Conservation (phyloP, 345 rosid genomes). For the Arabis alpina region DNA sequence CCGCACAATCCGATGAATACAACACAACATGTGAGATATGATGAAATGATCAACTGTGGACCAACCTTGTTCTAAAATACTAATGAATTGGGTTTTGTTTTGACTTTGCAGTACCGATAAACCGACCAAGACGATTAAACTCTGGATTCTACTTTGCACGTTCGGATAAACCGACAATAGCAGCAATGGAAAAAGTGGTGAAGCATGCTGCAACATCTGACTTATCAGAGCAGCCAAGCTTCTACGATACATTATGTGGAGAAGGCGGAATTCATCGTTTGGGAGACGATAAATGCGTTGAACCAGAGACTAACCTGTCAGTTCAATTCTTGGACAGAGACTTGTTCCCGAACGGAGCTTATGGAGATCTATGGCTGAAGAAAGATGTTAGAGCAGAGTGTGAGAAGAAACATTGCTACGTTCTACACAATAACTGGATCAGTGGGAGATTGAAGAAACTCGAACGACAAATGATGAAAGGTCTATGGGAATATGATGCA, state of each 20-base stretch:
- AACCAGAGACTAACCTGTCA: constrained; percentile 69
- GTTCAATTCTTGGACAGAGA: constrained; percentile 78
- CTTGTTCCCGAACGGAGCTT: constrained; percentile 93
- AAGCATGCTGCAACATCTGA: constrained; percentile 78
- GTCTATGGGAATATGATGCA: constrained; percentile 81
- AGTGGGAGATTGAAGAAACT: constrained; percentile 86
- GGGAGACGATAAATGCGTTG: constrained; percentile 64
- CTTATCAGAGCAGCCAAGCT: constrained; percentile 92
- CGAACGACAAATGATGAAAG: constrained; percentile 70
- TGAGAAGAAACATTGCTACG: constrained; percentile 56
- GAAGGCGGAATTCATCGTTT: constrained; percentile 67
- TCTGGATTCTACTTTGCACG: constrained; percentile 87
- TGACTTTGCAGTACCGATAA: constrained; percentile 63
- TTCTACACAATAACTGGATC: constrained; percentile 88
- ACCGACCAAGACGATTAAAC: constrained; percentile 85
- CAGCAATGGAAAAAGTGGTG: constrained; percentile 89
- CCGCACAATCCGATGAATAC: constrained; percentile 87
- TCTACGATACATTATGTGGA: constrained; percentile 88
- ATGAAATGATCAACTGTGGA: constrained; percentile 11
- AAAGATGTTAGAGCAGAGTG: constrained; percentile 64
- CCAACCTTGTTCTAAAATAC: not conserved
- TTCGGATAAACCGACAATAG: constrained; percentile 61
- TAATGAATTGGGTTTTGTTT: constrained; percentile 5
- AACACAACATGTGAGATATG: constrained; percentile 59
- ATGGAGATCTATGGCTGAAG: constrained; percentile 68